Evolutionary conservation across 306 rosid species (phyloP), one percentile per base, ranked within the genome.

Genomic region (Gynostemma pentaphyllum): DNA sequence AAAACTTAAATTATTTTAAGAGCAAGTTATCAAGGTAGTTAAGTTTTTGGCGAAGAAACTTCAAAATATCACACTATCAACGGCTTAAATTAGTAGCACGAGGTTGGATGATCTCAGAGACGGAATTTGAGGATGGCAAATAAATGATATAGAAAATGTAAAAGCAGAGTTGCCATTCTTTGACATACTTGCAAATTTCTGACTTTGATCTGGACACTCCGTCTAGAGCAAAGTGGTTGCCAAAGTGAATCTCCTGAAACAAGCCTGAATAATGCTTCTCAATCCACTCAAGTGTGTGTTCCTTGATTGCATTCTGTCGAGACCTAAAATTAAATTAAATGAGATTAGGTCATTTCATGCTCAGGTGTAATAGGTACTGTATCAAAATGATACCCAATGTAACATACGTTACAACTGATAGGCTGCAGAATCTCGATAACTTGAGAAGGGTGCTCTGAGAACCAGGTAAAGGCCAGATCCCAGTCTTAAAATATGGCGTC

Each of bases 211-310:
- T 85, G 50, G 91, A 83, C 21, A 45, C 79, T 59, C 97, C 97
- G 75, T 91, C 71, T 28, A 91, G 86, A 42, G 96, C 97, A 73
- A 85, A 91, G 78, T 91, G 97, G 71, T 87, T 91, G 67, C 97
- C 97, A 72, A 87, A 91, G 82, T 87, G 96, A 78, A 91, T 87
- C 83, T 91, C 96, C 76, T 75, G 83, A 68, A 91, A 91, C 41
- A 91, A 68, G 66, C 96, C 96, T 0, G 89, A 83, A 73, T 40
- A 91, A 78, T 91, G 77, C 59, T 76, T 69, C 75, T 83, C 97
- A 70, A 91, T 66, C 97, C 96, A 91, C 48, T 83, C 80, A 57
- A 87, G 76, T 40, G 97, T 91, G 80, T 87, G 97, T 28, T 83
- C 95, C 80, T 91, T 91, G 67, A 91, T 87, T 40, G 40, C 89